Conservation (phyloP, 768 basidiomycete species). For the Sarcodon aspratus region DNA sequence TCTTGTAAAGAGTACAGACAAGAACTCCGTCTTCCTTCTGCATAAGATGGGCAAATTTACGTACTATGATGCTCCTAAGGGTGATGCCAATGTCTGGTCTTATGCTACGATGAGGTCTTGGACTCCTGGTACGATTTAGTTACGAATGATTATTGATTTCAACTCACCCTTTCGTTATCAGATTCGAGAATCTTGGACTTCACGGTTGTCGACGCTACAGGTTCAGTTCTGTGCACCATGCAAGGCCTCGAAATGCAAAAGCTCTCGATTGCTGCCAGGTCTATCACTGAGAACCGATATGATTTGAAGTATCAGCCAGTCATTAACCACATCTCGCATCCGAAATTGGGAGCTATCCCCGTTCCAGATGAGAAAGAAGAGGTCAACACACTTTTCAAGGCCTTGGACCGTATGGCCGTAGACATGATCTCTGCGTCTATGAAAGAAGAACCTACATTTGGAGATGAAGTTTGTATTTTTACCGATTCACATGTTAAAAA, state of each 20-base stretch:
- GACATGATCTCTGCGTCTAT: no score
- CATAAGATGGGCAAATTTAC: constrained; percentile 10
- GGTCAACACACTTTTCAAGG: not conserved
- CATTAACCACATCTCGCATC: not conserved
- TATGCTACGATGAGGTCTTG: constrained; percentile 15
- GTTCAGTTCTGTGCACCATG: not conserved
- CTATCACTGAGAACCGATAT: not conserved
- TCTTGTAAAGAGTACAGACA: constrained; percentile 18
- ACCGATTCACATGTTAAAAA: no score
- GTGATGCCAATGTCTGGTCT: constrained; percentile 10
- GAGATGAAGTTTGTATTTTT: no score
- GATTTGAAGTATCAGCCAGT: not conserved
- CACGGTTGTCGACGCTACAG: not conserved
- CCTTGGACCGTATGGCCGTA: no score
- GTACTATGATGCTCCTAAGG: constrained; percentile 9
- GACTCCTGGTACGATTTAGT: constrained; percentile 14
- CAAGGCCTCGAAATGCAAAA: not conserved
- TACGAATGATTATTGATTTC: not conserved
- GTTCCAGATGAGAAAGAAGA: no score
- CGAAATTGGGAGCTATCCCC: no score
- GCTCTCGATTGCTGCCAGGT: not conserved
- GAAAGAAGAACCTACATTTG: no score
- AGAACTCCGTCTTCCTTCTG: constrained; percentile 21
- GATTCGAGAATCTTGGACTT: not conserved
- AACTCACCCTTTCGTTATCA: not conserved